Percentiles rank a stretch among this genome's conserved stretches.
Evolutionary conservation across 495 filamentous ascomycete species (phyloP).

Genomic region (Penicillium cinerascens): DNA sequence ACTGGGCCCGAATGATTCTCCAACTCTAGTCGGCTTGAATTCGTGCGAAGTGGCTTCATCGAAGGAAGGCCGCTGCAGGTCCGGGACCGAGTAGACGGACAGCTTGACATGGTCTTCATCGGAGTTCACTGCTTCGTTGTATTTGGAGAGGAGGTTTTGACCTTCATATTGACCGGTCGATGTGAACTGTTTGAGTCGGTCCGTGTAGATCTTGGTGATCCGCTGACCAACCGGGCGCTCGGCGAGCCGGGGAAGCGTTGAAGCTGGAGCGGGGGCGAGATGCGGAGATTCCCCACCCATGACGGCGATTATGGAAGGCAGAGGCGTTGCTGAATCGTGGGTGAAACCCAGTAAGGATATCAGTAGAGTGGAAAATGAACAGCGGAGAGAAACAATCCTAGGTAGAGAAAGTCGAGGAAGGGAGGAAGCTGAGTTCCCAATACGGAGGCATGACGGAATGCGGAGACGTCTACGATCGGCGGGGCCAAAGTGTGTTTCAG

Average conservation of each 20-base stretch:
- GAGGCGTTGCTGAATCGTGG: not conserved
- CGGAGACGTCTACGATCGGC: constrained; percentile 13
- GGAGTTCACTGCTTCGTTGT: constrained; percentile 68
- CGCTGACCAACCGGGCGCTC: constrained; percentile 71
- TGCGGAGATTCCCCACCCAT: constrained; percentile 49
- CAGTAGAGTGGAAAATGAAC: constrained; percentile 1
- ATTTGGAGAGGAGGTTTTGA: constrained; percentile 74
- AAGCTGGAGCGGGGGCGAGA: constrained; percentile 30
- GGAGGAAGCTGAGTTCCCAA: constrained; percentile 8
- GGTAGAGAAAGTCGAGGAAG: constrained; percentile 3
- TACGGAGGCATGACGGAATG: constrained; percentile 22
- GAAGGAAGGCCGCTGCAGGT: constrained; percentile 80
- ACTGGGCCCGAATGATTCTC: constrained; percentile 81
- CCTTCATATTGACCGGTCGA: constrained; percentile 74
- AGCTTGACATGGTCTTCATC: constrained; percentile 78
- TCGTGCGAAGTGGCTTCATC: constrained; percentile 77
- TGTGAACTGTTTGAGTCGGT: constrained; percentile 79
- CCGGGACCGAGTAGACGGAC: constrained; percentile 79
- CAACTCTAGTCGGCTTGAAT: constrained; percentile 72
- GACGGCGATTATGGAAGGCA: constrained; percentile 8
- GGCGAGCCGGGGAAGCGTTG: constrained; percentile 55
- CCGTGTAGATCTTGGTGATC: constrained; percentile 82
- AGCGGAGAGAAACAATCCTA: constrained; percentile 5
- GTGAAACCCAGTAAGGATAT: not conserved
- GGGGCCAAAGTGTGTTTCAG: not conserved